Base-by-base conservation (phyloP, 495 filamentous ascomycete species). In the Aspergillus leporis region DNA sequence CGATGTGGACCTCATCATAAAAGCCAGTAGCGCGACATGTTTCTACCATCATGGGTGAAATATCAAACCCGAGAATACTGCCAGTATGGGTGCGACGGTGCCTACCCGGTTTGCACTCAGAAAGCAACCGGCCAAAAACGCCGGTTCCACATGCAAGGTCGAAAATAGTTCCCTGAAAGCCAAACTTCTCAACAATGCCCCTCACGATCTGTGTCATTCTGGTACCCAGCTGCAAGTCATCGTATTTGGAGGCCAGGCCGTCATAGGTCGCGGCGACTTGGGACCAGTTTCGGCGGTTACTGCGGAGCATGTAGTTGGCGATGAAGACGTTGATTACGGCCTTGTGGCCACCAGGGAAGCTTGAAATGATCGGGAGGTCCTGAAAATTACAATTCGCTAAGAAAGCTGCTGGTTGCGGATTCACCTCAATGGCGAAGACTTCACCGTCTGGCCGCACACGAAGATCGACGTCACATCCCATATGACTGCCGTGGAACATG, bases 381-480 rank as follows among this genome's bases (percentile, higher is more conserved):
- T 32, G 5, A 9, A 32, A 32, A 4, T 4, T 5, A 4, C 30
- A 4, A 9, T 4, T 4, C 4, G 30, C 5, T 4, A 32, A 32
- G 30, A 32, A 32, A 4, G 5, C 4, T 9, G 9, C 30, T 5
- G 30, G 30, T 9, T 5, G 9, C 4, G 30, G 30, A 9, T 32
- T 9, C 5, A 32, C 30, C 9, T 32, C 30, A 9, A 32, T 32
- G 5, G 9, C 30, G 30, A 5, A 32, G 4, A 9, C 30, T 32
- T 32, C 9, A 4, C 30, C 30, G 30, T 59, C 40, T 4, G 18
- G 14, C 5, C 56, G 43, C 18, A 63, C 55, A 7, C 61, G 52
- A 48, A 63, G 56, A 32, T 63, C 61, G 5, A 63, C 61, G 40
- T 63, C 61, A 13, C 61, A 63, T 7, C 61, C 61, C 61, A 63